phyloP scores from a whole-genome alignment of 2,329 filamentous ascomycete species.

The Aspergillus sp. region DNA sequence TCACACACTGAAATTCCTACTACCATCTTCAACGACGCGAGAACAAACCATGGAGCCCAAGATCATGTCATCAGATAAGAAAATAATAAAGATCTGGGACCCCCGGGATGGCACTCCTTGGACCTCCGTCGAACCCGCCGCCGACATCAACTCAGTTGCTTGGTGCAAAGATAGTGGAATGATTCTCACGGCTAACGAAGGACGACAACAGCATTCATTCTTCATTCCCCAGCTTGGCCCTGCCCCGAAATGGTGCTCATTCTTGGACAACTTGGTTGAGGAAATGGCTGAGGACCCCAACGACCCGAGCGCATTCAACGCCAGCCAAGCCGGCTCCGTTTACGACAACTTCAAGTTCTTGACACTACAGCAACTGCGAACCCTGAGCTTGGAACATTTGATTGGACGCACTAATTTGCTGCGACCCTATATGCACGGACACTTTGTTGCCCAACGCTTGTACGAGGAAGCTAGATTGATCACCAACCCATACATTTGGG shows the following conservation, averaged over 20 bases:
- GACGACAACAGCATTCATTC: conserved; percentile 90
- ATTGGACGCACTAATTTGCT: conserved; percentile 87
- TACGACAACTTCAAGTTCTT: conserved; percentile 99
- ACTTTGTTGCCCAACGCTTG: conserved; percentile 91
- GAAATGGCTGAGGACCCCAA: conserved; percentile 88
- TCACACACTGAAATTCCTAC: conserved; percentile 72
- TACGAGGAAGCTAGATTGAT: conserved; percentile 95
- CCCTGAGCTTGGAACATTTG: conserved; percentile 82
- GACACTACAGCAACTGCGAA: conserved; percentile 79
- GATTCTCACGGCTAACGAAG: conserved; percentile 95
- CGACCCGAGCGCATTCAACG: conserved; percentile 57
- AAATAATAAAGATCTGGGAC: conserved; percentile 97
- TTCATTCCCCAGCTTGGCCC: conserved; percentile 92
- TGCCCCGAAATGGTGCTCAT: conserved; percentile 92
- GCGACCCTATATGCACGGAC: conserved; percentile 97
- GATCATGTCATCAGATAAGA: conserved; percentile 87
- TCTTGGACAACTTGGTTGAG: conserved; percentile 95
- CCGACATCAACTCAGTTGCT: conserved; percentile 91
- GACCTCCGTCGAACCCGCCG: conserved; percentile 92
- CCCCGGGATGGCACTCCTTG: conserved; percentile 78
- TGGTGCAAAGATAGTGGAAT: conserved; percentile 93
- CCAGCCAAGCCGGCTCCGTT: conserved; percentile 62
- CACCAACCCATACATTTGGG: conserved; percentile 88
- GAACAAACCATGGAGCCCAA: conserved; percentile 69
- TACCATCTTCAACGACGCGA: conserved; percentile 66